Base-by-base conservation (phyloP, 768 basidiomycete genomes). In the Tulasnella calospora region DNA sequence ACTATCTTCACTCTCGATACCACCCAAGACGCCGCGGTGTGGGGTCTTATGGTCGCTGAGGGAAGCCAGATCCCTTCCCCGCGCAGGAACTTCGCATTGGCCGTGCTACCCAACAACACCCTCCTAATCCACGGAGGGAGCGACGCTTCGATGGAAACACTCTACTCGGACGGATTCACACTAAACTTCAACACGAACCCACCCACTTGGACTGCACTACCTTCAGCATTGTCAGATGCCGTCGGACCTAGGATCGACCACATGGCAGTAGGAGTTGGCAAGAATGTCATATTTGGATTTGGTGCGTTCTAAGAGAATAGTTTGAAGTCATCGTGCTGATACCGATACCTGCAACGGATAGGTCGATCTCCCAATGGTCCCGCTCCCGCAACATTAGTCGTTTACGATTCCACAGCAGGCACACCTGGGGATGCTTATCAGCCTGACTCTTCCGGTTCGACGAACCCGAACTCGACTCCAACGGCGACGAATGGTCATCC, bases 41-140 rank as follows among this genome's bases (percentile, higher is more conserved):
- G 94, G 94, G 79, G 85, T 15, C 81, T 80, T 0, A 80, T 89
- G 27, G 80, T 82, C n/a, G 83, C 84, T 5, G 86, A 87, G 1
- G 83, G 83, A 21, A 83, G 21, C 69, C 84, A 17, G 81, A 91
- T 23, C 92, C 92, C 40, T 79, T 76, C 80, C 27, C 86, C 90
- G n/a, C 89, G 92, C 61, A 87, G 91, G 47, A 89, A 87, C 44
- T 94, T 92, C 80, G 91, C 88, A 1, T 80, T 15, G 27, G 86
- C 88, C 19, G 87, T 86, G 1, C 85, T 91, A 41, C 84, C 86
- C 30, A 86, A 86, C 47, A 88, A 87, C 46, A 88, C 87, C 71
- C 85, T 94, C 30, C 84, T 95, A 77, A 89, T 96, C 21, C 92
- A 94, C 30, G 95, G 95, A 6, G 95, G 95, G 8, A 87, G 89